Evolutionary conservation across 1,284 basidiomycete species (phyloP).

Genomic region (Singerocomus inundabilis): DNA sequence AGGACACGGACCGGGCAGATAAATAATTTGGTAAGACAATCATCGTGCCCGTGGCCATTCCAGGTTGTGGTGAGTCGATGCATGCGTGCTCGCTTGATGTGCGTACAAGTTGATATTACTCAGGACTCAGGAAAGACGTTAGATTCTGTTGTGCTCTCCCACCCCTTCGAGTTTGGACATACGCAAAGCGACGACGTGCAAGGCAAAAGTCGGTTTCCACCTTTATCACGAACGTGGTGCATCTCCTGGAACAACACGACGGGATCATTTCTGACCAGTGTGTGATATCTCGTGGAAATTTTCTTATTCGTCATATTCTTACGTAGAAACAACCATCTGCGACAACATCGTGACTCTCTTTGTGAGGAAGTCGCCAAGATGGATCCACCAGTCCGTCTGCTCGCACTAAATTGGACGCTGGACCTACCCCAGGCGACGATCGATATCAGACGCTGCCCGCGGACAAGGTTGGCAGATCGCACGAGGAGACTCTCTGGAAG

Average conservation of each 20-base stretch:
- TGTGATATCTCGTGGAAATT: slow-evolving; percentile 17
- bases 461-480: slow-evolving; percentile 47
- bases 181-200: slow-evolving; percentile 91
- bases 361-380: slow-evolving; percentile 49
- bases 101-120: not conserved
- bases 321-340: slow-evolving; percentile 83
- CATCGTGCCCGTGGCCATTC: slow-evolving; percentile 87
- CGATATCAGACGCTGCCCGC: slow-evolving; percentile 83
- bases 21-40: slow-evolving; percentile 72
- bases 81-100: not conserved
- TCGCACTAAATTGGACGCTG: slow-evolving; percentile 81
- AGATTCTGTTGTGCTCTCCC: slow-evolving; percentile 73
- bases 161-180: slow-evolving; percentile 83
- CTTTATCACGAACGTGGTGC: slow-evolving; percentile 77
- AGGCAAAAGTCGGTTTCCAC: slow-evolving; percentile 73
- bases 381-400: slow-evolving; percentile 58
- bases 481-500: slow-evolving; percentile 81
- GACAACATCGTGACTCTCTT: slow-evolving; percentile 72
- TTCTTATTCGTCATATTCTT: not conserved
- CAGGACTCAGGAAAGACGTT: slow-evolving; percentile 79
- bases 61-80: slow-evolving; percentile 76
- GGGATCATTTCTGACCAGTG: slow-evolving; percentile 92
- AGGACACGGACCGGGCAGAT: slow-evolving; percentile 20
- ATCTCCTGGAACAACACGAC: slow-evolving; percentile 59
- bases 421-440: too few species aligned